Percentiles rank a stretch among this genome's conserved stretches.
Conservation (phyloP, 352 stramenopile species). For the Phytophthora nicotianae region DNA sequence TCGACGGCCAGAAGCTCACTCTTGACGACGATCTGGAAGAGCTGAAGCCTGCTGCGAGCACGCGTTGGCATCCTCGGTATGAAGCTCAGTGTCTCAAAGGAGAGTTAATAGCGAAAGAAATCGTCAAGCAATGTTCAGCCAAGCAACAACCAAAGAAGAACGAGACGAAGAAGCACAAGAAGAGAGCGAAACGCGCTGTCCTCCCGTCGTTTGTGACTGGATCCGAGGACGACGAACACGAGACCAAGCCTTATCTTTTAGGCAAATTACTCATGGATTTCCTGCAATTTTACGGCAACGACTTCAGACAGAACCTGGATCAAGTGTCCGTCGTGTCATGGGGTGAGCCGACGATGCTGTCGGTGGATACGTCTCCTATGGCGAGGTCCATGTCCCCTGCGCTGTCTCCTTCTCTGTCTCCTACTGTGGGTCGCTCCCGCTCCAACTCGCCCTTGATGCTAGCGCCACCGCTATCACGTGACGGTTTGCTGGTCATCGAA, state of each 20-base stretch:
- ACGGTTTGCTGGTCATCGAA: conserved; percentile 66
- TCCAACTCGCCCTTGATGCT: conserved; percentile 32
- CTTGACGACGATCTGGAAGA: conserved; percentile 32
- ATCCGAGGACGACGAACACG: conserved; percentile 34
- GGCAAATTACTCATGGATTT: conserved; percentile 87
- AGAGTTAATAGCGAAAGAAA: conserved; percentile 51
- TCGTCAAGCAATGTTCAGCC: conserved; percentile 50
- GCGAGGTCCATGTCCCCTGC: conserved; percentile 22
- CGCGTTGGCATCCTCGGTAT: conserved; percentile 37
- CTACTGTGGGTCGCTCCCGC: conserved; percentile 13
- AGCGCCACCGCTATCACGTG: conserved; percentile 29
- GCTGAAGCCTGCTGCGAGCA: conserved; percentile 20
- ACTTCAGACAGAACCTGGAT: conserved; percentile 80
- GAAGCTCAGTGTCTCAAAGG: conserved; percentile 58
- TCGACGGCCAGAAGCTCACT: conserved; percentile 18
- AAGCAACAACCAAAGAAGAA: conserved; percentile 43
- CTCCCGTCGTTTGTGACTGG: conserved; percentile 46
- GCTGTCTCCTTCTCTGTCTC: conserved; percentile 28
- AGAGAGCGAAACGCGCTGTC: conserved; percentile 36
- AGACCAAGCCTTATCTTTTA: conserved; percentile 58
- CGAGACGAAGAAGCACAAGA: conserved; percentile 21
- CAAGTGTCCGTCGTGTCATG: conserved; percentile 53
- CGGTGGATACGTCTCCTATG: conserved; percentile 15
- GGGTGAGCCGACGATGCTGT: conserved; percentile 24
- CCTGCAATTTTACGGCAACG: conserved; percentile 84